Evolutionary conservation across 768 basidiomycete genomes (phyloP), one percentile per base, ranked within the genome.

Genomic region (Strobilomyces confusus): DNA sequence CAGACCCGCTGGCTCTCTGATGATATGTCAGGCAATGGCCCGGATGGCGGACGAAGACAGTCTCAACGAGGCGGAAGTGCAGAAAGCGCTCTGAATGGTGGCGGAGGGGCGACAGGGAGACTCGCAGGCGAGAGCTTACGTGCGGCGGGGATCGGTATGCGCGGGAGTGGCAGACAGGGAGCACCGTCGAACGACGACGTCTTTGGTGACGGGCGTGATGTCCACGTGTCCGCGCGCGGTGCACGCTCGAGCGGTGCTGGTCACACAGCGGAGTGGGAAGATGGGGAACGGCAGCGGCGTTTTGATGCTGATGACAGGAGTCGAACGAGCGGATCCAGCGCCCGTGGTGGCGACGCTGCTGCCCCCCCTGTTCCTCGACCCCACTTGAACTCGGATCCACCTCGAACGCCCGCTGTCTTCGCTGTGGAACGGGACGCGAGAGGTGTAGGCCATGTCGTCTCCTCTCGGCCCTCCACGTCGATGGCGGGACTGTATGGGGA

Each of bases 81-180:
- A 3, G 89, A 90, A 70, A 87, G 80, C 63, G 74, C 82, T 9
- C 64, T 86, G 25, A 71, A 70, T 51, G 75, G 69, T 44, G 71
- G 64, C 9, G 71, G 76, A 12, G 72, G 71, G 25, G 76, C 65
- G 34, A 72, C 70, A 15, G 77, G 80, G 12, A 69, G 86, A 52
- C 67, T 91, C 14, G 66, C 87, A 9, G 81, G 85, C 4, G 86
- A 89, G 66, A 82, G 82, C 15, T 63, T 91, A 53, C 76, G 84
- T 44, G 86, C 87, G 0, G 87, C 88, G 0, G 89, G 89, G 11
- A 71, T 90, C 51, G 77, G 75, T 29, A 76, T 64, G 69, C 66
- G 68, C 44, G 63, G 58, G 23, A 58, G 60, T 68, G 55, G 58
- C 54, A 49, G 68, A 63, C 58, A 64, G 54, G 51, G 63, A 53